Conservation (phyloP, 129 eudicot genomes). For the Escallonia rubra region DNA sequence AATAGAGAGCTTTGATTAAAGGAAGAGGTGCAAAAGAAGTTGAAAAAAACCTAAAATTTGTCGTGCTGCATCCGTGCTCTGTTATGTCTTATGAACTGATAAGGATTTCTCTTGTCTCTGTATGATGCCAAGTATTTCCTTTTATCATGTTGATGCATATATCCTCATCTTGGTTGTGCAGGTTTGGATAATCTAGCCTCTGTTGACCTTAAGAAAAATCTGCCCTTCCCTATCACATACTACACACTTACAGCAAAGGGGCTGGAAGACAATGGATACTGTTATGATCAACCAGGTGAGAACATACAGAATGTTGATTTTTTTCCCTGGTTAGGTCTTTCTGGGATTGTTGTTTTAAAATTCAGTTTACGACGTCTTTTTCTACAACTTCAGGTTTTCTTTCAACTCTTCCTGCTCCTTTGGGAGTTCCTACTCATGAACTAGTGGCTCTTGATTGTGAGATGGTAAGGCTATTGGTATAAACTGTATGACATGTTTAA, state of each 20-base stretch:
- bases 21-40: no score
- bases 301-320: background rate
- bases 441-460: constrained; percentile 92
- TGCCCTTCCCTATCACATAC: constrained; percentile 81
- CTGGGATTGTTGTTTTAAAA: background rate
- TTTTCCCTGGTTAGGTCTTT: background rate
- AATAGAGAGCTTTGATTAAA: background rate
- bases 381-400: constrained; percentile 51
- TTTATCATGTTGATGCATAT: constrained; percentile 26
- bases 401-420: constrained; percentile 70
- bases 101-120: background rate
- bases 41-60: no score
- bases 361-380: background rate
- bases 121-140: background rate
- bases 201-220: constrained; percentile 36
- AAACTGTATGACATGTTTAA: background rate
- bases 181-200: constrained; percentile 20
- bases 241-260: constrained; percentile 71
- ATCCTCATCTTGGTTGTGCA: background rate
- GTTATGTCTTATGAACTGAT: background rate
- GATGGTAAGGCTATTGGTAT: constrained; percentile 54
- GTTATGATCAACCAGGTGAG: constrained; percentile 56
- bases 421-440: constrained; percentile 53
- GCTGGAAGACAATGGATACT: constrained; percentile 86
- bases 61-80: no score